Base-by-base conservation (phyloP, 2,329 filamentous ascomycete species). In the Ophiostoma ulmi region DNA sequence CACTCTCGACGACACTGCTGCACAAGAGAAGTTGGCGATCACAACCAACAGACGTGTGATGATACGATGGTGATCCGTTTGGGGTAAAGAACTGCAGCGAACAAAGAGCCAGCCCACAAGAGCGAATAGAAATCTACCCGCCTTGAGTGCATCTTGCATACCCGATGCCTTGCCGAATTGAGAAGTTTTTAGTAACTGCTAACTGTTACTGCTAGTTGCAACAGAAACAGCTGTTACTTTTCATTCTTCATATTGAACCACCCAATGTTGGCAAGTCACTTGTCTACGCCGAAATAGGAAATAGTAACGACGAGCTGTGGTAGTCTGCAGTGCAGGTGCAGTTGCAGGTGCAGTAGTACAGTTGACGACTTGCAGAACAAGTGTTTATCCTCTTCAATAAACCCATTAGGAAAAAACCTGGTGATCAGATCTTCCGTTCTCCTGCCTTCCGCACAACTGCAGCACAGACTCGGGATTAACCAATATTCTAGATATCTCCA, bases 271-370 rank as follows among this genome's bases (percentile, higher is more conserved):
- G 22, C 26, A 22, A n/a, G n/a, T 20, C 20, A 44, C 44, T 20
- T 6, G 44, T 48, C 14, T 7, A 20, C 44, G 17, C 52, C 22
- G 11, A 11, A 58, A 58, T 22, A 58, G 52, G 52, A 58, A 58
- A 58, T 58, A 58, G 52, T 58, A 58, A 58, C 52, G 52, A 58
- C n/a, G 52, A 58, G 52, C 52, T 58, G 52, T n/a, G 44, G 17
- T 48, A 5, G 31, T 48, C 17, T 44, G 41, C 44, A 48, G 17
- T 48, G 52, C 39, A 7, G 39, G 17, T 48, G 52, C 39, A 7
- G 39, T 41, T 26, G 39, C 52, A 26, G n/a, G n/a, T 26, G 52
- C 52, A 26, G 52, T 58, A 58, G 8, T 58, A 2, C 11, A 35
- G 6, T 63, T 31, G 58, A 17, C 58, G 17, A 35, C 58, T 11